Conservation (phyloP, 371 early-diverging fungal genomes). For the Mucor velutinosus region DNA sequence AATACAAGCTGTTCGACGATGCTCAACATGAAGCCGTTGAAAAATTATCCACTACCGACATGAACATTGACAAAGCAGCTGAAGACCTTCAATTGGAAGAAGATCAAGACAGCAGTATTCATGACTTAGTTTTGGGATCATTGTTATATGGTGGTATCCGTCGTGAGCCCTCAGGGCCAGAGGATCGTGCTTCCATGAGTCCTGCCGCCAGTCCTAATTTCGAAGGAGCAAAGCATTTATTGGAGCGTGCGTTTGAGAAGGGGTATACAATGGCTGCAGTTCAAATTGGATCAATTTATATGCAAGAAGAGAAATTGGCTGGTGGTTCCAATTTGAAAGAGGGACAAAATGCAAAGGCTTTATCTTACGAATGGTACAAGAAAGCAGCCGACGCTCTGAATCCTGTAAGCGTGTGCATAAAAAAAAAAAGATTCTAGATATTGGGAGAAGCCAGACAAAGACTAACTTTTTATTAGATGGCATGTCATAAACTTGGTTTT, state of each 20-base stretch:
- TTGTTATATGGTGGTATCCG: slow-evolving; percentile 61
- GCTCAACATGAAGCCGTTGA: slow-evolving; percentile 59
- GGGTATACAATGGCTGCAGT: slow-evolving; percentile 64
- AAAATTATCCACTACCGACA: slow-evolving; percentile 48
- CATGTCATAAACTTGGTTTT: slow-evolving; percentile 59
- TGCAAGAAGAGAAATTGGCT: slow-evolving; percentile 59
- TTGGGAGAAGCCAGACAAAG: neutral
- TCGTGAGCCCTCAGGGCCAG: slow-evolving; percentile 37
- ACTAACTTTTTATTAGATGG: slow-evolving; percentile 44
- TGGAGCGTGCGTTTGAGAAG: slow-evolving; percentile 57
- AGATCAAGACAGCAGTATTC: slow-evolving; percentile 32
- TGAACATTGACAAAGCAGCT: slow-evolving; percentile 59
- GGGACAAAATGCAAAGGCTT: slow-evolving; percentile 52
- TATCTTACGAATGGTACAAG: slow-evolving; percentile 53
- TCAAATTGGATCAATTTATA: slow-evolving; percentile 59
- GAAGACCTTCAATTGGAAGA: slow-evolving; percentile 41
- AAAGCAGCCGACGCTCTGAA: slow-evolving; percentile 58
- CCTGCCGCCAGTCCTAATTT: slow-evolving; percentile 63
- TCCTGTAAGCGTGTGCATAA: slow-evolving; percentile 41
- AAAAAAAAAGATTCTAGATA: slow-evolving; percentile 1
- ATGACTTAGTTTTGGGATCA: slow-evolving; percentile 56
- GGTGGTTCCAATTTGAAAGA: slow-evolving; percentile 53
- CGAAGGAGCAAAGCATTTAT: slow-evolving; percentile 53
- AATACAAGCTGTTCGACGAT: slow-evolving; percentile 51
- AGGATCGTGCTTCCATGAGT: slow-evolving; percentile 48